Evolutionary conservation across 352 stramenopile genomes (phyloP), one percentile per base, ranked within the genome.

Genomic region (Phytophthora constricta): DNA sequence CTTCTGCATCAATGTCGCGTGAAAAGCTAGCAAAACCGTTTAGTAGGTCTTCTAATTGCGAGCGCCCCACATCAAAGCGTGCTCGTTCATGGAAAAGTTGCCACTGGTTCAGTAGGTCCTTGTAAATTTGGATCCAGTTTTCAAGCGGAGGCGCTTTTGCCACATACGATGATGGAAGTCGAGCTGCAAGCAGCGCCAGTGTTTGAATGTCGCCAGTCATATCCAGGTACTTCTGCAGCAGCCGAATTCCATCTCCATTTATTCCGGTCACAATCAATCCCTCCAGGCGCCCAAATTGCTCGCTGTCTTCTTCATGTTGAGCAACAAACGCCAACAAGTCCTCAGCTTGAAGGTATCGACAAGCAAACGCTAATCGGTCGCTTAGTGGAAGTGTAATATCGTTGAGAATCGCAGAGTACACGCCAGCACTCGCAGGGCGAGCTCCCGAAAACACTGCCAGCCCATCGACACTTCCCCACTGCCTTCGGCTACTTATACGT

Each of bases 11-110:
- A 16, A 60, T 72, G 42, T 87, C 86, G 0, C 72, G 71, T 2
- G 74, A 77, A 41, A 89, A 87, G 47, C 77, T 90, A 1, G 79
- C 70, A 54, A 95, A 90, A 0, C 76, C 72, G 50, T 96, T 97
- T 7, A 98, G 62, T 7, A 93, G 69, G 52, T 96, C 90, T 17
- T 98, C 74, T 3, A 97, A 74, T 51, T 98, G 92, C 23, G 89
- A 88, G 16, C 93, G 85, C 19, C 90, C 92, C 22, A 98, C 92
- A 74, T 98, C 96, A 64, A 98, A 97, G 17, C 93, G 87, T 17
- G 94, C 91, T 56, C 96, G 83, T 48, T 90, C 88, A 55, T 98
- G 90, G 79, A 97, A 98, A 47, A 98, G 91, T 71, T 98, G 92
- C 82, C 90, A 97, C 26, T 91, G 90, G 63, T 98, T 98, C 2